Percentiles rank a stretch among this genome's conserved stretches.
Conservation (phyloP, 495 filamentous ascomycete genomes). For the Cercophora sp. region DNA sequence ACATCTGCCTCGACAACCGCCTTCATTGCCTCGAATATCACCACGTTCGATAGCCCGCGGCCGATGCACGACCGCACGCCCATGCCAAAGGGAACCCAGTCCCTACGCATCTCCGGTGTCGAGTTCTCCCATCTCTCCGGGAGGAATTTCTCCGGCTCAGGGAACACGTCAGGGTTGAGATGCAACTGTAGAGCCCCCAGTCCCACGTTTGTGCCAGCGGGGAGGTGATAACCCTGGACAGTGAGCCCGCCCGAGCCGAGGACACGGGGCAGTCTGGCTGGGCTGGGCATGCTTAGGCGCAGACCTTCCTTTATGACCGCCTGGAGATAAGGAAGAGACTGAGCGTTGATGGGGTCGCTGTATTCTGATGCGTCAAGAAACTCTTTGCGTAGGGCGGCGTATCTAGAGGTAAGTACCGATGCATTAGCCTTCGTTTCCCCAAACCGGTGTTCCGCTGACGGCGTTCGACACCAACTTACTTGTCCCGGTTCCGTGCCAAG, state of each 20-base stretch:
- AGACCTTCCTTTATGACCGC: slow-evolving; percentile 7
- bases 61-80: slow-evolving; percentile 4
- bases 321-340: slow-evolving; percentile 8
- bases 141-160: slow-evolving; percentile 5
- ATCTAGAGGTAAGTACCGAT: slow-evolving; percentile 3
- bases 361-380: background rate
- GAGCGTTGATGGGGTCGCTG: background rate
- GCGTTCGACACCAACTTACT: background rate
- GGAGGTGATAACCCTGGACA: background rate
- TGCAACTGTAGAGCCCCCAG: slow-evolving; percentile 1
- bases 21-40: background rate
- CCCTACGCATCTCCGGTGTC: slow-evolving; percentile 9
- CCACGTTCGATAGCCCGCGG: background rate
- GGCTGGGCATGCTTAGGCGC: slow-evolving; percentile 6
- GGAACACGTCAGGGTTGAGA: slow-evolving; percentile 8
- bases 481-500: slow-evolving; percentile 1
- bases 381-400: slow-evolving; percentile 3
- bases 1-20: background rate
- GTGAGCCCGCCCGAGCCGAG: background rate
- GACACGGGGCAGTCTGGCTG: background rate
- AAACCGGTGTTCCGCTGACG: background rate
- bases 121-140: slow-evolving; percentile 6
- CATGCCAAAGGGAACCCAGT: slow-evolving; percentile 3
- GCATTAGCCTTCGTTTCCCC: background rate
- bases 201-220: slow-evolving; percentile 7